These are phyloP conservation scores for Globisporangium canariense DNA, from an alignment of 352 stramenopile species.

Conservation along the genomic window DNA sequence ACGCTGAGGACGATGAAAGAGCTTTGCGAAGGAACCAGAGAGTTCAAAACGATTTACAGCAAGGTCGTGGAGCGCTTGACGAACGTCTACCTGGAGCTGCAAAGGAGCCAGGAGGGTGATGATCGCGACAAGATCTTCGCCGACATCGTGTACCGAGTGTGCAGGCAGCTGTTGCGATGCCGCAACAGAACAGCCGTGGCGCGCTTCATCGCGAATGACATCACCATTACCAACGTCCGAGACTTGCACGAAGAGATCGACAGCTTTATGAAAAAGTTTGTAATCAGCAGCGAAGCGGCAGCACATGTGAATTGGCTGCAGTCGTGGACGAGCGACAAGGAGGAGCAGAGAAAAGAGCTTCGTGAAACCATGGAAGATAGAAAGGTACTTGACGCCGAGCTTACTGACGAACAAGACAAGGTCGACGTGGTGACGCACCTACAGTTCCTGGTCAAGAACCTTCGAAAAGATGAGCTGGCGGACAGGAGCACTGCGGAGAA, in stretches of 20 bases:
- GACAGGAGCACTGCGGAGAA: neutral
- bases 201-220: neutral
- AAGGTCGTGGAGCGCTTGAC: neutral
- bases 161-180: neutral
- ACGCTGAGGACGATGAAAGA: neutral
- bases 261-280: neutral
- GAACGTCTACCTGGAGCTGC: neutral
- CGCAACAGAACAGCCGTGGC: neutral
- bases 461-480: neutral
- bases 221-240: neutral
- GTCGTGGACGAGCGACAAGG: neutral
- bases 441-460: neutral
- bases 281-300: neutral
- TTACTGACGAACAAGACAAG: neutral
- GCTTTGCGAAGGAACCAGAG: neutral
- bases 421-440: slow-evolving; percentile 1
- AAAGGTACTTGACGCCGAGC: neutral
- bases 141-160: slow-evolving; percentile 6
- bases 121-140: neutral
- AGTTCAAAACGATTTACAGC: neutral
- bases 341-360: neutral
- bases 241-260: slow-evolving; percentile 11
- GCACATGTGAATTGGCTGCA: neutral
- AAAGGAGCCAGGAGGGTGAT: neutral
- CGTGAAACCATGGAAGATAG: neutral